A percentile compares a stretch with the other conserved stretches of the same genome.
Conservation (phyloP, 176 grass and related monocot species). For the Oryza glaberrima region DNA sequence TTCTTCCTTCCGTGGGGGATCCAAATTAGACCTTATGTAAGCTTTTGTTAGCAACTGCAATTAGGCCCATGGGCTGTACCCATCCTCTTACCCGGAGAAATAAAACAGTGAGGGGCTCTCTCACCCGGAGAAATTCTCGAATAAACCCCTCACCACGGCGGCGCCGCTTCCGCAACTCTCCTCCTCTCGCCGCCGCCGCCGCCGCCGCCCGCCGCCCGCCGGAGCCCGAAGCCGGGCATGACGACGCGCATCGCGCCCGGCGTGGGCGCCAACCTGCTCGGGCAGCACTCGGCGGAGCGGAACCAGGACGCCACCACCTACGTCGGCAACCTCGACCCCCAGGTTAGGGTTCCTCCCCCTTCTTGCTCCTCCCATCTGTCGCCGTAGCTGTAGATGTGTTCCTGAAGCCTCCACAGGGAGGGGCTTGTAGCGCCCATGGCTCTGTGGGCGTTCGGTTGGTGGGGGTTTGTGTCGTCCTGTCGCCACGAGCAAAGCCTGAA, state of each 20-base stretch:
- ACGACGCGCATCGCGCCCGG: constrained; percentile 98
- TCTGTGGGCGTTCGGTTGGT: neutral
- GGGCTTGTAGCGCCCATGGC: neutral
- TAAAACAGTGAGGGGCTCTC: no score
- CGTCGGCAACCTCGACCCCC: constrained; percentile 95
- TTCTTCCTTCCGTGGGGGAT: no score
- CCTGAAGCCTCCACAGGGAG: neutral
- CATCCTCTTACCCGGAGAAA: no score
- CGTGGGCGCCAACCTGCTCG: constrained; percentile 89
- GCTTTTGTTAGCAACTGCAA: no score
- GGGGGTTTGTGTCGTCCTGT: neutral
- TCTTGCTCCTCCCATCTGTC: neutral
- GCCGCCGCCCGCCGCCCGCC: neutral
- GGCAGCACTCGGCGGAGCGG: constrained; percentile 95
- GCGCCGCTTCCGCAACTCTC: neutral
- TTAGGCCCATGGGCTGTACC: no score
- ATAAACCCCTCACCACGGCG: constrained; percentile 30
- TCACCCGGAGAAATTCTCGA: constrained; percentile 17
- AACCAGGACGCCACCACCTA: constrained; percentile 99
- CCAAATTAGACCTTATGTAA: no score
- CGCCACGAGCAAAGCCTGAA: neutral
- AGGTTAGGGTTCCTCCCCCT: constrained; percentile 51
- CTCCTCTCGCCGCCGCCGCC: neutral
- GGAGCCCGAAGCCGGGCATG: constrained; percentile 42
- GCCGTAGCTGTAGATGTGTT: constrained; percentile 1